These are phyloP conservation scores for Coniochaeta sp. DNA, from an alignment of 2,329 filamentous ascomycete genomes.

Conservation along the genomic window DNA sequence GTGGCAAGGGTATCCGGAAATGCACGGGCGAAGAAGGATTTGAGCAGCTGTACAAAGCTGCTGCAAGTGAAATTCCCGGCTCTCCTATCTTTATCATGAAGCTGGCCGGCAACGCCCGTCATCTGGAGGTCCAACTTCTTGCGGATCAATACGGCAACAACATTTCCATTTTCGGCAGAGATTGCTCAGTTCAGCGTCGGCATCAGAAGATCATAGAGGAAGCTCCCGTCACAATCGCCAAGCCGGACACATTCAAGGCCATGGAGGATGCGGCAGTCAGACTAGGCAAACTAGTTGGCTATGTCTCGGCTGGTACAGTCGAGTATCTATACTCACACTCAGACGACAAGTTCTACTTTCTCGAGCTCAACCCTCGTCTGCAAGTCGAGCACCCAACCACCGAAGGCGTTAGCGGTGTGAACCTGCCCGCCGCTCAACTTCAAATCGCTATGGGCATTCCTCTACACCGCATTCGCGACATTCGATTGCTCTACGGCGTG, in stretches of 20 bases:
- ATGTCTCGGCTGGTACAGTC: constrained; percentile 97
- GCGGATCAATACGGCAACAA: constrained; percentile 99
- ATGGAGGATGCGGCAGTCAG: constrained; percentile 98
- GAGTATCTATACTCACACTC: constrained; percentile 98
- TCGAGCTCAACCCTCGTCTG: constrained; percentile 96
- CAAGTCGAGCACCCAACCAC: constrained; percentile 99
- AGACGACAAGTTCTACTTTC: constrained; percentile 98
- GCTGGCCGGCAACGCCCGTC: constrained; percentile 88
- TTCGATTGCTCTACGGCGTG: constrained; percentile 89
- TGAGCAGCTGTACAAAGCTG: constrained; percentile 82
- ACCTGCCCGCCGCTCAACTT: constrained; percentile 91
- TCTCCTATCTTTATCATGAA: constrained; percentile 99
- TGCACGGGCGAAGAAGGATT: constrained; percentile 81
- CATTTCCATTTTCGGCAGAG: constrained; percentile 96
- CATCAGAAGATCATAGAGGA: constrained; percentile 99
- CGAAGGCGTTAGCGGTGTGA: constrained; percentile 98
- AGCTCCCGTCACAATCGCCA: constrained; percentile 94
- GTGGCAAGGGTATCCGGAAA: constrained; percentile 98
- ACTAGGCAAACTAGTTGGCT: constrained; percentile 87
- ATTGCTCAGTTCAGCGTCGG: constrained; percentile 95
- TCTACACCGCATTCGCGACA: constrained; percentile 90
- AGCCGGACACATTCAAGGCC: constrained; percentile 76
- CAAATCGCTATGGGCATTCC: constrained; percentile 99
- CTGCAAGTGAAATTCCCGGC: constrained; percentile 93
- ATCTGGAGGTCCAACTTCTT: constrained; percentile 94